Evolutionary conservation across 1,139 yeast genomes (phyloP).

Genomic region (Wickerhamomyces sp.): DNA sequence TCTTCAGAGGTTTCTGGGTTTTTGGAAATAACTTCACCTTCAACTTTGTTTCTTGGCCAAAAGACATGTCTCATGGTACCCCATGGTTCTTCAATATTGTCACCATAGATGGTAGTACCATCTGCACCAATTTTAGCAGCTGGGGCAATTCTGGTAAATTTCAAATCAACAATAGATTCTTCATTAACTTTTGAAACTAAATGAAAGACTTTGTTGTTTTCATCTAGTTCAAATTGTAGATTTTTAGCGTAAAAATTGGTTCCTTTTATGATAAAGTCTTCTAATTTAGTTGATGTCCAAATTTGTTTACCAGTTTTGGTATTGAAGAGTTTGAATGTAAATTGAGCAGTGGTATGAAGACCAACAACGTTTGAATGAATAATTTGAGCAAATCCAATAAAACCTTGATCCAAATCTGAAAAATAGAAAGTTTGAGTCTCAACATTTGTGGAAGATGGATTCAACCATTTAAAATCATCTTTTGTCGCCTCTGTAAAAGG

Average conservation of each 20-base stretch:
- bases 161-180: constrained; percentile 70
- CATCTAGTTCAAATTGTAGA: constrained; percentile 56
- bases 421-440: constrained; percentile 94
- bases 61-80: constrained; percentile 93
- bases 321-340: constrained; percentile 78
- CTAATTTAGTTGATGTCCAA: constrained; percentile 91
- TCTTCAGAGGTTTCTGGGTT: constrained; percentile 22
- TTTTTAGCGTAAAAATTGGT: constrained; percentile 73
- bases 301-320: constrained; percentile 29
- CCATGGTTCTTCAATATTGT: constrained; percentile 82
- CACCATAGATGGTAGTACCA: constrained; percentile 83
- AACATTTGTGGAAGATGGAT: constrained; percentile 80
- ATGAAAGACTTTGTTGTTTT: constrained; percentile 49
- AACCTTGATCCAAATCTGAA: constrained; percentile 54
- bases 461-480: constrained; percentile 69
- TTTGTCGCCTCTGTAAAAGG: constrained; percentile 51
- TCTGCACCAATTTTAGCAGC: constrained; percentile 90
- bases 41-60: constrained; percentile 84
- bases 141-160: constrained; percentile 56
- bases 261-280: constrained; percentile 74
- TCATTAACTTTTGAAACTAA: constrained; percentile 63
- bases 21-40: constrained; percentile 50
- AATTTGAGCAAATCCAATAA: constrained; percentile 86
- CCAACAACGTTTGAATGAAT: constrained; percentile 92
- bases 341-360: constrained; percentile 87